Base-by-base conservation (phyloP, 2,329 filamentous ascomycete genomes). In the Drechslera avenae region DNA sequence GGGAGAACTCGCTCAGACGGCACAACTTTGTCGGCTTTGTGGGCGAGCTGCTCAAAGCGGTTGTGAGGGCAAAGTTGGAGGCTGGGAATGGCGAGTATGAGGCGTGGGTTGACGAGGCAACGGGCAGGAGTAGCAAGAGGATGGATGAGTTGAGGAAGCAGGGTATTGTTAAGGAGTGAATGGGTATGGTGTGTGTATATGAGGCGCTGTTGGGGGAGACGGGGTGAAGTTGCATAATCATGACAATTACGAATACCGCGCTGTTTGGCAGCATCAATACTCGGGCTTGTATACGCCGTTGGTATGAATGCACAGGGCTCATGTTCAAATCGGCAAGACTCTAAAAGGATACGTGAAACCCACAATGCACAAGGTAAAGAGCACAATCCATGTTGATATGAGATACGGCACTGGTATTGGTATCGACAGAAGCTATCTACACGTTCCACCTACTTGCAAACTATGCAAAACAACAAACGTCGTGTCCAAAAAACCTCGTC, bases 21-120 rank as follows among this genome's bases (percentile, higher is more conserved):
- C 93, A 96, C 75, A 99, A 99, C 75, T 99, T 99, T 78, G 90
- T 99, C 0, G 93, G 91, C 0, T 97, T 99, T 67, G 89, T 93
- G 3, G 91, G 90, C 10, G 91, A 97, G 78, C 80, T 97, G 54
- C 78, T 96, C 63, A 95, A 94, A 79, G 89, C 86, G 1, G 93
- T 97, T 3, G 88, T 91, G n/a, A 81, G 76, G 58, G 73, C 78
- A 54, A 96, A 95, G 79, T 71, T 95, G 33, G 78, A 80, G 52
- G 81, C 87, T 57, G 87, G 84, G 0, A 78, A 83, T 2, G 82
- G 78, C 10, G 85, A 80, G 10, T 94, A 93, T 72, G 81, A 87
- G 1, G 78, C 78, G 64, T 95, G 90, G 90, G 76, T 94, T 13
- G 83, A 84, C 46, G 85, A 89, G 50, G 85, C 85, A 13, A 81